Evolutionary conservation across 352 stramenopile species (phyloP).

Genomic region (Phytophthora fragariaefolia): DNA sequence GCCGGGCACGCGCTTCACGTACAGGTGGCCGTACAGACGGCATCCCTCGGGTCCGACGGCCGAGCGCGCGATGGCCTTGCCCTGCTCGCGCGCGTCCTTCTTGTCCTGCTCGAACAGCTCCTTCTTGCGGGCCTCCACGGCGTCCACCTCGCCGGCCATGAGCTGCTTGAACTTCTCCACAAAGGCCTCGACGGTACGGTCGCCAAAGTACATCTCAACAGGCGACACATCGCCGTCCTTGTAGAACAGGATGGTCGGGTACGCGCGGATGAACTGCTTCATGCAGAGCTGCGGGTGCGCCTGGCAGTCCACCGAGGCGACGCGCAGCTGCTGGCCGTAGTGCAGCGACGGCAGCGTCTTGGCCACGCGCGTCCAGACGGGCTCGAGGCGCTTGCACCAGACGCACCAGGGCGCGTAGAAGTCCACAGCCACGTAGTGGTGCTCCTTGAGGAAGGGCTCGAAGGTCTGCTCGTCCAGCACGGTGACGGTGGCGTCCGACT

Average conservation of each 20-base stretch:
- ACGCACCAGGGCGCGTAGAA: slow-evolving; percentile 97
- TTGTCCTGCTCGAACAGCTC: slow-evolving; percentile 95
- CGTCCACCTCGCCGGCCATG: slow-evolving; percentile 77
- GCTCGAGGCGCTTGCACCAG: slow-evolving; percentile 97
- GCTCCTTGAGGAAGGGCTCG: slow-evolving; percentile 90
- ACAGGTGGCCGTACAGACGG: slow-evolving; percentile 77
- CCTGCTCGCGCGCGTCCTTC: slow-evolving; percentile 69
- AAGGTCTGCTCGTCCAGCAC: slow-evolving; percentile 89
- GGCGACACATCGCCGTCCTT: slow-evolving; percentile 91
- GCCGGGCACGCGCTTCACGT: slow-evolving; percentile 94
- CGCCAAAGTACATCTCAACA: slow-evolving; percentile 96
- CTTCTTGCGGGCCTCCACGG: slow-evolving; percentile 89
- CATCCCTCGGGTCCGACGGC: slow-evolving; percentile 77
- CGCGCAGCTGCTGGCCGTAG: slow-evolving; percentile 81
- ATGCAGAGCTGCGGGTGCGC: slow-evolving; percentile 93
- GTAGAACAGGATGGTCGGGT: slow-evolving; percentile 97
- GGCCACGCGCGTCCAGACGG: slow-evolving; percentile 95
- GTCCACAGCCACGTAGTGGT: slow-evolving; percentile 97
- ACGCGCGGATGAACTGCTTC: slow-evolving; percentile 96
- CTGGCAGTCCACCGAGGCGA: slow-evolving; percentile 95
- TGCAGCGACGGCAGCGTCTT: slow-evolving; percentile 90
- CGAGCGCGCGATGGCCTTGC: slow-evolving; percentile 61
- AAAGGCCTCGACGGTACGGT: slow-evolving; percentile 93
- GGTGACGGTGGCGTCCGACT: slow-evolving; percentile 80
- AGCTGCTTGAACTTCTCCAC: slow-evolving; percentile 92